Conservation (phyloP, 441 rosid genomes). For the Pelargonium citronellum region DNA sequence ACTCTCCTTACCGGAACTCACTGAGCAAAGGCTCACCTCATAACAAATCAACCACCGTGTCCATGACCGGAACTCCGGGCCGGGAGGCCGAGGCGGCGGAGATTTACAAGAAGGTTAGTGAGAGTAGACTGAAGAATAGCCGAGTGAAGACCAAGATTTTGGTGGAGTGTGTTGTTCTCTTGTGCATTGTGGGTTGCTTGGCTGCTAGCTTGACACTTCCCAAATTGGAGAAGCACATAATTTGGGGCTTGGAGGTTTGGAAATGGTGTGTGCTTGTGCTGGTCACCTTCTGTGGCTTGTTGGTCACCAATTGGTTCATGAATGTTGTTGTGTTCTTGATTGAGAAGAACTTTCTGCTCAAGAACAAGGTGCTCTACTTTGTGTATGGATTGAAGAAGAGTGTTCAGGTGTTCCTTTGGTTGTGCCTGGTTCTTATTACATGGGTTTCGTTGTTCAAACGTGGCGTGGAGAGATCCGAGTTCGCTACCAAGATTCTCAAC, state of each 20-base stretch:
- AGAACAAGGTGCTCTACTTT: constrained; percentile 53
- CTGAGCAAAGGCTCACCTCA: constrained; percentile 32
- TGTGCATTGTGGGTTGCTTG: constrained; percentile 14
- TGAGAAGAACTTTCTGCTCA: constrained; percentile 45
- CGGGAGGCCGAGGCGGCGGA: constrained; percentile 50
- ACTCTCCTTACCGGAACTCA: constrained; percentile 40
- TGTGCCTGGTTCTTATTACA: constrained; percentile 49
- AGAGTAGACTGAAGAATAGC: constrained; percentile 22
- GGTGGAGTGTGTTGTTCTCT: constrained; percentile 25
- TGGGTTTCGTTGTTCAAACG: constrained; percentile 55
- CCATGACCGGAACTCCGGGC: constrained; percentile 22
- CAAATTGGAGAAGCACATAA: constrained; percentile 9
- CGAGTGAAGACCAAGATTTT: not conserved
- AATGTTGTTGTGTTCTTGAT: constrained; percentile 40
- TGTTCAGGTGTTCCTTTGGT: constrained; percentile 51
- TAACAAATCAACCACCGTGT: constrained; percentile 27
- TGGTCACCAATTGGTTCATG: constrained; percentile 41
- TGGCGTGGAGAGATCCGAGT: constrained; percentile 34
- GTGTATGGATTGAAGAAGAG: constrained; percentile 45
- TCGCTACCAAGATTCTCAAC: constrained; percentile 40
- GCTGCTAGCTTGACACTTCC: constrained; percentile 23
- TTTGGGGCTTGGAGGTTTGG: constrained; percentile 50
- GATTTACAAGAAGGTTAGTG: constrained; percentile 40
- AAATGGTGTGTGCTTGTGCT: constrained; percentile 34
- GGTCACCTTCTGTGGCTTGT: constrained; percentile 46